These are phyloP conservation scores for Hypoxylon rickii DNA, from an alignment of 495 filamentous ascomycete species.

Conservation along the genomic window DNA sequence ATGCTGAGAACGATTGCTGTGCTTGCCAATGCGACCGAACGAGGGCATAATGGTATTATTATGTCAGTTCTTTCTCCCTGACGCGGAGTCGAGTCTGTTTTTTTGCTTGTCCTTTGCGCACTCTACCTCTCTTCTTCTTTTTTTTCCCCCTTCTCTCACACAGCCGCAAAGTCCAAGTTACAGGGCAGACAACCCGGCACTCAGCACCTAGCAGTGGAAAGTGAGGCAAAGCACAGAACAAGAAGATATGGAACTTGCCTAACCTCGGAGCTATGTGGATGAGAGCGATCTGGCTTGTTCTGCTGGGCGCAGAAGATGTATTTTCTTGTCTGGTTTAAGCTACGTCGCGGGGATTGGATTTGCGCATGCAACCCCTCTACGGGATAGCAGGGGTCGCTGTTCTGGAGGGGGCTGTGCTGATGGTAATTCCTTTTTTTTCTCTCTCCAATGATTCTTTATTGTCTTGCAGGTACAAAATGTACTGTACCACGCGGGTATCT, in stretches of 20 bases:
- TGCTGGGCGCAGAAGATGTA: conserved; percentile 15
- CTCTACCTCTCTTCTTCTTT: conserved; percentile 8
- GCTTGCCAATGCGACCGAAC: conserved; percentile 52
- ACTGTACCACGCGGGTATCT: no score
- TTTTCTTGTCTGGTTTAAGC: conserved; percentile 15
- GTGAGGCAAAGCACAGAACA: conserved; percentile 27
- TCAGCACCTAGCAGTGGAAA: conserved; percentile 13
- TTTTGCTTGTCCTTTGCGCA: conserved; percentile 3
- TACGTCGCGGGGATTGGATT: conserved; percentile 23
- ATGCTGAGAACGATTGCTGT: conserved; percentile 56
- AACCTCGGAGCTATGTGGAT: no score
- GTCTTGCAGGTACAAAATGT: no score
- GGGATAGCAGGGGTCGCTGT: conserved; percentile 3
- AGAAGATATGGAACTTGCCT: conserved; percentile 14
- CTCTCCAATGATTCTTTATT: no score
- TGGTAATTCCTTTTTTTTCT: conserved; percentile 2
- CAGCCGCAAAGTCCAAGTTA: conserved; percentile 11
- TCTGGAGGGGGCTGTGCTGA: background rate
- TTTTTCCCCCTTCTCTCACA: conserved; percentile 16
- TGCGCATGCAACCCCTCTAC: conserved; percentile 34
- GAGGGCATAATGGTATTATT: conserved; percentile 48
- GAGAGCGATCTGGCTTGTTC: conserved; percentile 33
- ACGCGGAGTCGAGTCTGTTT: conserved; percentile 18
- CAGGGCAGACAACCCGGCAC: conserved; percentile 12
- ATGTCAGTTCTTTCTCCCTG: conserved; percentile 14